phyloP scores from a whole-genome alignment of 2,329 filamentous ascomycete genomes.

The Calonectria hawksworthii region DNA sequence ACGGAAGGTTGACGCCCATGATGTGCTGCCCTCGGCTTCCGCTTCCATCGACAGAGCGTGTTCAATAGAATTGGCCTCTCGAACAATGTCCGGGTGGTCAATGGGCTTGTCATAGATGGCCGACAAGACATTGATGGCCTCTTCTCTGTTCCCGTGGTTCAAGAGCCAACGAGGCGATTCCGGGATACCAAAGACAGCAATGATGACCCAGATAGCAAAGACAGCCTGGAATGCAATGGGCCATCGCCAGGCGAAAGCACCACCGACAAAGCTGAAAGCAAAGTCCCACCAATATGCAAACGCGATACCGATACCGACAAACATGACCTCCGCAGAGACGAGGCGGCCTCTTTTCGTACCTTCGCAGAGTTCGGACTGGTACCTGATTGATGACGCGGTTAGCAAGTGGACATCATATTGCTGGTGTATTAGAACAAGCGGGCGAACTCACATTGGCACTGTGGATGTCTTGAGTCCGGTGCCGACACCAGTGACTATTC shows the following conservation, averaged over 20 bases:
- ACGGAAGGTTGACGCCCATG: conserved; percentile 53
- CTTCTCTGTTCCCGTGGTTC: conserved; percentile 52
- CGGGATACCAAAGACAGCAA: conserved; percentile 54
- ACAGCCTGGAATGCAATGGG: conserved; percentile 48
- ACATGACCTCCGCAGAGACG: conserved; percentile 61
- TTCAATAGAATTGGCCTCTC: conserved; percentile 54
- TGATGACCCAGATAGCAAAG: conserved; percentile 48
- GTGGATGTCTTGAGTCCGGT: conserved; percentile 57
- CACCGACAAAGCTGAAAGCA: conserved; percentile 50
- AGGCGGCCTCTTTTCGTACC: conserved; percentile 64
- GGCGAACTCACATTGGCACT: conserved; percentile 47
- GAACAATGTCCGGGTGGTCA: conserved; percentile 50
- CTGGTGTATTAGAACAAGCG: rapidly evolving
- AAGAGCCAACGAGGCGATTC: conserved; percentile 58
- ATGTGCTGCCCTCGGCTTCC: conserved; percentile 48
- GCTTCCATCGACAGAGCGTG: conserved; percentile 56
- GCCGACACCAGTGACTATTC: conserved; percentile 64
- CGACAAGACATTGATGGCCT: conserved; percentile 52
- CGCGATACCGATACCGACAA: conserved; percentile 55
- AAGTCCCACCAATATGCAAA: conserved; percentile 57
- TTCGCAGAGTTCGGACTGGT: conserved; percentile 55
- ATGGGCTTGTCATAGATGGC: conserved; percentile 56
- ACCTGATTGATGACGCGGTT: conserved; percentile 31
- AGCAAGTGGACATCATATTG: not conserved
- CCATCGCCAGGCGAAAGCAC: conserved; percentile 38